Conservation (phyloP, 2,329 filamentous ascomycete genomes). For the Sporothrix sp. region DNA sequence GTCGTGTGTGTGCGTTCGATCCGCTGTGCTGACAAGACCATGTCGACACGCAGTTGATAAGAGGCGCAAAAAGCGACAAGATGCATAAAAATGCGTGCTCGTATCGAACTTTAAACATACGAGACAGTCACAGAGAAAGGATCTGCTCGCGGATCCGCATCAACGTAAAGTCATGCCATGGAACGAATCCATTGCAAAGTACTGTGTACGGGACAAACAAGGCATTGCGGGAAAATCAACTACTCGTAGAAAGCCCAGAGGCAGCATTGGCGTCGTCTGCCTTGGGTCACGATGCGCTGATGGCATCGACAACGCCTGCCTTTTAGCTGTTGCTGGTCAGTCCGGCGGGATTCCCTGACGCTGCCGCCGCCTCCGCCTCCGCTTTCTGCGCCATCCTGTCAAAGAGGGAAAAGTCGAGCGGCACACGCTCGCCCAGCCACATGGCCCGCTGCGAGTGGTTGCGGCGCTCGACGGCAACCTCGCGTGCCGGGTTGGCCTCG, state of each 20-base stretch:
- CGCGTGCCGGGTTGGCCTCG: slow-evolving; percentile 18
- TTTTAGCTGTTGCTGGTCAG: not conserved
- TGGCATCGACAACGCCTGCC: not conserved
- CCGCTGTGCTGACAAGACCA: not conserved
- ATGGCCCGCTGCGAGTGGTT: slow-evolving; percentile 61
- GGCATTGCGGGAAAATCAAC: too few species aligned
- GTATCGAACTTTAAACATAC: too few species aligned
- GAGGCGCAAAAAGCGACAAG: too few species aligned
- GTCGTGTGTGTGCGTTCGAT: not conserved
- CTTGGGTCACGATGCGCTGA: too few species aligned
- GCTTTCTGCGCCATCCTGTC: slow-evolving; percentile 23
- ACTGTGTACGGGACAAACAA: not conserved
- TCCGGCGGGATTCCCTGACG: not conserved
- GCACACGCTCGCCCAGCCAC: slow-evolving; percentile 61
- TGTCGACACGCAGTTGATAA: too few species aligned
- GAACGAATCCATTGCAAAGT: not conserved
- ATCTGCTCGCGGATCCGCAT: too few species aligned
- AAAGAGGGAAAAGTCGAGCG: slow-evolving; percentile 48
- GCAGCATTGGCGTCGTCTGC: too few species aligned
- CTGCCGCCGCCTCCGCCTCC: not conserved
- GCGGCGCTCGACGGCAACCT: slow-evolving; percentile 28
- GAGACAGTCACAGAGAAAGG: too few species aligned
- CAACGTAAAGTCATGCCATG: not conserved
- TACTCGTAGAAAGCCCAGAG: too few species aligned
- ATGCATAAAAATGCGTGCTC: not conserved